Conservation (phyloP, 2,329 filamentous ascomycete genomes). For the Ceratocystis alfenasii region DNA sequence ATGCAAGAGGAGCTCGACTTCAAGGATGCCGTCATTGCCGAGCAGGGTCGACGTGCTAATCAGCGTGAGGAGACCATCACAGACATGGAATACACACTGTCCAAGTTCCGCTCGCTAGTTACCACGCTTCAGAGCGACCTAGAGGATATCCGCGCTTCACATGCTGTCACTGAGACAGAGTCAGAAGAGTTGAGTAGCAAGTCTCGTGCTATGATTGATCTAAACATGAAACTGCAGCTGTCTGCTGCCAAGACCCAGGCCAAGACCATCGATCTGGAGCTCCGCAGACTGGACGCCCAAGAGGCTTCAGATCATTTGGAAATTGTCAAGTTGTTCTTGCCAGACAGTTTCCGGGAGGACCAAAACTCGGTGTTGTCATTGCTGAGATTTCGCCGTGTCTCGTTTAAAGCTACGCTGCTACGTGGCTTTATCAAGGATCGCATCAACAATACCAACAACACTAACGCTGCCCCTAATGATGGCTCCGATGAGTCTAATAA, state of each 20-base stretch:
- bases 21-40: constrained; percentile 71
- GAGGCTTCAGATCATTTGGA: constrained; percentile 79
- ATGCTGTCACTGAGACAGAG: constrained; percentile 84
- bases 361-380: constrained; percentile 79
- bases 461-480: background rate
- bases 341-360: constrained; percentile 69
- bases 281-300: constrained; percentile 74
- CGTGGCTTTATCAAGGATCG: constrained; percentile 69
- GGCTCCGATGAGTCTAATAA: constrained; percentile 28
- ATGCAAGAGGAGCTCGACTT: constrained; percentile 88
- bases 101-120: constrained; percentile 79
- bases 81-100: constrained; percentile 82
- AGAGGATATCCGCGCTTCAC: constrained; percentile 83
- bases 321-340: constrained; percentile 80
- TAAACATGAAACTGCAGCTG: constrained; percentile 86
- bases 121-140: constrained; percentile 73
- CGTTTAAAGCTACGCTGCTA: constrained; percentile 75
- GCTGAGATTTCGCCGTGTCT: constrained; percentile 73
- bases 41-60: constrained; percentile 59
- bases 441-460: constrained; percentile 45
- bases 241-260: constrained; percentile 84
- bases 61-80: constrained; percentile 71
- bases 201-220: constrained; percentile 88
- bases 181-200: constrained; percentile 80
- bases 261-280: constrained; percentile 85